Percentiles rank a stretch among this genome's conserved stretches.
These are phyloP conservation scores for Lactarius sanguifluus DNA, from an alignment of 768 basidiomycete species.

Conservation along the genomic window DNA sequence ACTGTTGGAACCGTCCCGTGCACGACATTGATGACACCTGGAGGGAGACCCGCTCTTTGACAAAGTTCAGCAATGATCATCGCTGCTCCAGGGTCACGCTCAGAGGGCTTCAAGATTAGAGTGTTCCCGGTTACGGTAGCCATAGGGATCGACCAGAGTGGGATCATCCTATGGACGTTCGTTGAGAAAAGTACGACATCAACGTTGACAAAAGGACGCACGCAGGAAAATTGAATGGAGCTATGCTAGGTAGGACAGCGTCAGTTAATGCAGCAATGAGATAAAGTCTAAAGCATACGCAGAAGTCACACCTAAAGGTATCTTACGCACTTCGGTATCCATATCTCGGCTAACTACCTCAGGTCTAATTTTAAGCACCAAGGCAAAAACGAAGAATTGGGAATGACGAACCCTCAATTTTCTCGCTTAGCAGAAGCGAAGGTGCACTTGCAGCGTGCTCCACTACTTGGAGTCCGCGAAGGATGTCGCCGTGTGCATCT, in stretches of 20 bases:
- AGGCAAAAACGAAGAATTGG: not conserved
- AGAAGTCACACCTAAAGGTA: constrained; percentile 88
- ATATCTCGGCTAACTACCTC: constrained; percentile 84
- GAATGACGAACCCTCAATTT: constrained; percentile 70
- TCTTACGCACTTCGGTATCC: constrained; percentile 85
- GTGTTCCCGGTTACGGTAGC: constrained; percentile 91
- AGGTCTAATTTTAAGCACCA: not conserved
- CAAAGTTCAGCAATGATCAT: constrained; percentile 98
- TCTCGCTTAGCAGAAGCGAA: constrained; percentile 82
- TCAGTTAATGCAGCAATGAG: not conserved
- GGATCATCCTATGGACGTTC: constrained; percentile 71
- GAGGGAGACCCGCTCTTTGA: constrained; percentile 79
- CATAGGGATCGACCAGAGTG: constrained; percentile 93
- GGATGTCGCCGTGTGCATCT: constrained; percentile 95
- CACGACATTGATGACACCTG: constrained; percentile 88
- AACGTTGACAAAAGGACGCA: constrained; percentile 41
- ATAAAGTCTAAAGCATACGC: constrained; percentile 37
- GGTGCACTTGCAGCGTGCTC: constrained; percentile 81
- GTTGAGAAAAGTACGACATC: not conserved
- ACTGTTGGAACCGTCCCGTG: constrained; percentile 91
- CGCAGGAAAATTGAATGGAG: constrained; percentile 92
- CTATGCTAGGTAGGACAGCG: constrained; percentile 46
- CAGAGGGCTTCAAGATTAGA: constrained; percentile 91
- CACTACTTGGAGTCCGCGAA: constrained; percentile 88
- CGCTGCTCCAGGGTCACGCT: constrained; percentile 94